Evolutionary conservation across 371 early-diverging fungal species (phyloP), one percentile per base, ranked within the genome.

Genomic region (Capniomyces stellatus): DNA sequence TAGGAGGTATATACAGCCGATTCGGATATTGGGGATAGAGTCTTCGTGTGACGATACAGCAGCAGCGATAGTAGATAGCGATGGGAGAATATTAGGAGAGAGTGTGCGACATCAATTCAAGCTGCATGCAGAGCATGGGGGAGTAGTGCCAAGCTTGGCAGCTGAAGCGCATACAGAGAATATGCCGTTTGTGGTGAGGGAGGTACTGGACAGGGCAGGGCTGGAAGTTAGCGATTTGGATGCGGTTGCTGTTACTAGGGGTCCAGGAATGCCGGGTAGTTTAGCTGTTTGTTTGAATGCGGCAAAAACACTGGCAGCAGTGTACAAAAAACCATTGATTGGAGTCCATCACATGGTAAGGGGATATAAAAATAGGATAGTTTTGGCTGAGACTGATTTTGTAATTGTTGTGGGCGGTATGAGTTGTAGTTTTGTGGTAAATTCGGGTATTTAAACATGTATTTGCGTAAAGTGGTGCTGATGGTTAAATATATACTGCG

Each of bases 21-120:
- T 49, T 8, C 18, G n/a, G n/a, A 62, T 82, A 13, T 70, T 87
- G 2, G 87, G 84, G 6, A 78, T 87, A 46, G 87, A 87, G 54
- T 79, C 86, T 12, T 83, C 84, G 3, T 88, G 87, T 62, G 89
- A 88, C 59, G 89, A 88, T 59, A 87, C 87, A 4, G 80, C 81
- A 3, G 85, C 82, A 12, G 82, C 86, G 1, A 69, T 88, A 41
- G 84, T 88, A n/a, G 74, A 72, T 15, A 75, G 81, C 3, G 76
- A 81, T 54, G 69, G 87, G 8, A 56, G 58, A 28, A 79, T 88
- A 52, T 65, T 83, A 3, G 60, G 77, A 29, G 82, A 86, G 58
- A 73, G 73, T 19, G 73, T 76, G 28, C 68, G 68, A 23, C 76
- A 77, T 41, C 89, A 88, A 57, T 75, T 78, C 58, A 64, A 73